These are phyloP conservation scores for Arthrinium phaeospermum DNA, from an alignment of 2,329 filamentous ascomycete species.

Conservation along the genomic window DNA sequence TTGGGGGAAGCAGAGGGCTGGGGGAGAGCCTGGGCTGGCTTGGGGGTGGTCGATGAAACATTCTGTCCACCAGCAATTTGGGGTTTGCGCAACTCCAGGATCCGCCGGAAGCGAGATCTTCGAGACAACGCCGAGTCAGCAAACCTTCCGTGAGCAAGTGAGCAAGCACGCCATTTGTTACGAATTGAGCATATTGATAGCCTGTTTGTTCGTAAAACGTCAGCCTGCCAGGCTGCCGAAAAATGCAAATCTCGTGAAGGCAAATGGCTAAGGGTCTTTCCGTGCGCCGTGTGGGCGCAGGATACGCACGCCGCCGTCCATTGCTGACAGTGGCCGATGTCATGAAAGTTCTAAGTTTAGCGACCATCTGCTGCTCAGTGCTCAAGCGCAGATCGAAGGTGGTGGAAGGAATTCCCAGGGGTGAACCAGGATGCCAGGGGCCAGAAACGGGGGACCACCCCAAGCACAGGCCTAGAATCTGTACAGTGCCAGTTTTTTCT, in stretches of 20 bases:
- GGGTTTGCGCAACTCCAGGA: slow-evolving; percentile 8
- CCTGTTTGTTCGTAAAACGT: background rate
- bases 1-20: background rate
- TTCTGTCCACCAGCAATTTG: slow-evolving; percentile 7
- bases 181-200: background rate
- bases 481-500: background rate
- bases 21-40: background rate
- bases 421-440: background rate
- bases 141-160: background rate
- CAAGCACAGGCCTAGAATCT: background rate
- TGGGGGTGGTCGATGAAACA: slow-evolving; percentile 3
- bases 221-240: background rate
- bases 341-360: slow-evolving; percentile 17
- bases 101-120: slow-evolving; percentile 11
- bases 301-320: background rate
- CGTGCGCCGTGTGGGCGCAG: background rate
- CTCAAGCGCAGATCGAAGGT: slow-evolving; percentile 7
- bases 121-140: slow-evolving; percentile 11
- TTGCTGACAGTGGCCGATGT: slow-evolving; percentile 8
- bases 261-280: background rate
- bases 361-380: background rate
- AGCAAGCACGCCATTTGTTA: background rate
- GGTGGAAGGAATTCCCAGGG: slow-evolving; percentile 12
- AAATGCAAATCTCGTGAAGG: background rate
- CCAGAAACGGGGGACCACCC: too few species aligned